Conservation (phyloP, 495 filamentous ascomycete genomes). For the Hypoxylon lienhwacheense region DNA sequence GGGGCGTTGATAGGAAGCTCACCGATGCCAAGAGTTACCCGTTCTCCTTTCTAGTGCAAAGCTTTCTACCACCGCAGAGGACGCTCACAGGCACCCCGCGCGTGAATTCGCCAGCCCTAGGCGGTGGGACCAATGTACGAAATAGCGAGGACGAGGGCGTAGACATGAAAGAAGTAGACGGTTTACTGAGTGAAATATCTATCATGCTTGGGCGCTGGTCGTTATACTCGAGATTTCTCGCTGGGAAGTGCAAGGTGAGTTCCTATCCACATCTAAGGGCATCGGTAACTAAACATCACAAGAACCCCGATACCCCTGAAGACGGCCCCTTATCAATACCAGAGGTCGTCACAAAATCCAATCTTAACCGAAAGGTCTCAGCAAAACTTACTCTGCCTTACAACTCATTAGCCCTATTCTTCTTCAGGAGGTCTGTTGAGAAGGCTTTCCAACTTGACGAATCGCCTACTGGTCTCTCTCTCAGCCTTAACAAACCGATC, state of each 20-base stretch:
- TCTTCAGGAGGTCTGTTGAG: conserved; percentile 92
- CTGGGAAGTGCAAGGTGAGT: conserved; percentile 76
- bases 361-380: conserved; percentile 72
- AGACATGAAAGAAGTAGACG: conserved; percentile 93
- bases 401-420: conserved; percentile 88
- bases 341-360: conserved; percentile 70
- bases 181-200: conserved; percentile 79
- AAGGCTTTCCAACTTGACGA: conserved; percentile 99
- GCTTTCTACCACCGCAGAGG: conserved; percentile 74
- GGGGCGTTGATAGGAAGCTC: conserved; percentile 76
- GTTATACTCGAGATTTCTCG: conserved; percentile 85
- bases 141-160: conserved; percentile 83
- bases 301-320: conserved; percentile 50
- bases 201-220: conserved; percentile 94
- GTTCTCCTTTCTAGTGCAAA: conserved; percentile 94
- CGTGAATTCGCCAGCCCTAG: conserved; percentile 66
- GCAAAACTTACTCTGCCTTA: conserved; percentile 74
- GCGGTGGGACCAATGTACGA: conserved; percentile 50
- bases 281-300: conserved; percentile 13
- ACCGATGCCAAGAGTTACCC: conserved; percentile 96
- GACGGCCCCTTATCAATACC: conserved; percentile 62
- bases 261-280: conserved; percentile 6
- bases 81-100: conserved; percentile 53
- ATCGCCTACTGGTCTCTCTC: conserved; percentile 73
- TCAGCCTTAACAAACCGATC: conserved; percentile 69